Evolutionary conservation across 352 stramenopile species (phyloP), one percentile per base, ranked within the genome.

Genomic region (Pythium phragmitis): DNA sequence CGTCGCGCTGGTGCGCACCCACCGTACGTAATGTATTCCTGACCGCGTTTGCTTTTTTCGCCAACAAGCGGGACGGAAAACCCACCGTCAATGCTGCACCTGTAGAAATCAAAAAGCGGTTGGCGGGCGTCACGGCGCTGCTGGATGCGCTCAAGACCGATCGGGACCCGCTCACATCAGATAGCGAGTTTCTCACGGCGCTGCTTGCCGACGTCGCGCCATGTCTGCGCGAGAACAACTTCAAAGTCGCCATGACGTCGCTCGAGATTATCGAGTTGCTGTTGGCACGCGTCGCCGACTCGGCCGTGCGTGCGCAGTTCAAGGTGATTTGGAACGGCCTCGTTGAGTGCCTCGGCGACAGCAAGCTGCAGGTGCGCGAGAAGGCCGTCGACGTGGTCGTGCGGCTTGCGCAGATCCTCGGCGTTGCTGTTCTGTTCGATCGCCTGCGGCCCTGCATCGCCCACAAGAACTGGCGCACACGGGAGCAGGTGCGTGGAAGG

Each of bases 391-490:
- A 92, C 28, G 83, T 92, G 37, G 67, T 89, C 1, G 79, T 95
- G 14, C 56, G 69, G 60, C 72, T 95, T 34, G 76, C 81, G 2
- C 63, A 85, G n/a, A 80, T 87, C 47, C 57, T 93, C 12, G 86
- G 85, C n/a, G 69, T 91, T n/a, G 28, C 63, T 1, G 56, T 62
- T 5, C 69, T 91, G 45, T 66, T 93, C 26, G 84, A 95, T 13
- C 49, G 62, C 37, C 21, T 71, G 39, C 37, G 49, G 63, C 73
- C 75, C 19, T 87, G 78, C 33, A 55, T 71, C 13, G 63, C 48
- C 17, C 87, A 95, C 72, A 93, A 94, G 74, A 95, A 95, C 63
- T 95, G 87, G 87, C 76, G 87, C 21, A 89, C 80, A 7, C 72
- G 87, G 33, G 85, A 94, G 45, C 86, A 92, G 77, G 85, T 94